These are phyloP conservation scores for Chrysosporium queenslandicum DNA, from an alignment of 2,329 filamentous ascomycete genomes.

Conservation along the genomic window DNA sequence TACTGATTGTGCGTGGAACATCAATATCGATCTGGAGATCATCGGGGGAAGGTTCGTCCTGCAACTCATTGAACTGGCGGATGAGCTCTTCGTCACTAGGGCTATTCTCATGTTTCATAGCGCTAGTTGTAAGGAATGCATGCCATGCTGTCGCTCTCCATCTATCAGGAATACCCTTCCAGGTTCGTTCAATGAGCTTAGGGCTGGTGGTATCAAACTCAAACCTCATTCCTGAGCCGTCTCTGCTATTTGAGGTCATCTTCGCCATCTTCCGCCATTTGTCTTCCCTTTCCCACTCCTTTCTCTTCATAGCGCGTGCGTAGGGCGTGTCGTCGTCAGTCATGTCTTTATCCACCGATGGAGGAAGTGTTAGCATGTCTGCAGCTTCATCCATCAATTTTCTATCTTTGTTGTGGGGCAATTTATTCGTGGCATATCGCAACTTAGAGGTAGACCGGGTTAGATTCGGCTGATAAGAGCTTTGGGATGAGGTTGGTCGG, in stretches of 20 bases:
- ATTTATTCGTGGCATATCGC: constrained; percentile 44
- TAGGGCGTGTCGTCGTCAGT: constrained; percentile 39
- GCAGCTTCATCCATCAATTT: constrained; percentile 40
- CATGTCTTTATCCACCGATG: constrained; percentile 40
- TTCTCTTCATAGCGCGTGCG: constrained; percentile 44
- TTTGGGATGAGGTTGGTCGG: constrained; percentile 40
- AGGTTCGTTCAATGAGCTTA: constrained; percentile 83
- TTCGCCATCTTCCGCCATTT: constrained; percentile 61
- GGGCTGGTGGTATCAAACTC: constrained; percentile 73
- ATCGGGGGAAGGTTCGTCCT: constrained; percentile 67
- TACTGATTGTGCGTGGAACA: constrained; percentile 85
- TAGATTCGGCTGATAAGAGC: constrained; percentile 35
- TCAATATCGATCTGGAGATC: constrained; percentile 97
- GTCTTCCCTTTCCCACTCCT: constrained; percentile 53
- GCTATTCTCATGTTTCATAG: constrained; percentile 52
- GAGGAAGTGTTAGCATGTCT: constrained; percentile 55
- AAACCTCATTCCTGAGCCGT: constrained; percentile 54
- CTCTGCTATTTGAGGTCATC: constrained; percentile 34
- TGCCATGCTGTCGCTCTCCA: constrained; percentile 94
- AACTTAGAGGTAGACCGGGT: constrained; percentile 37
- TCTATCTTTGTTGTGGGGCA: constrained; percentile 46
- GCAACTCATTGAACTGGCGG: constrained; percentile 59
- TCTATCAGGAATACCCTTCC: constrained; percentile 95
- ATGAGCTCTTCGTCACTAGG: constrained; percentile 63
- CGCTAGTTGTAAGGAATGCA: constrained; percentile 73